These are phyloP conservation scores for Malus asiatica DNA, from an alignment of 306 rosid species.

Conservation along the genomic window DNA sequence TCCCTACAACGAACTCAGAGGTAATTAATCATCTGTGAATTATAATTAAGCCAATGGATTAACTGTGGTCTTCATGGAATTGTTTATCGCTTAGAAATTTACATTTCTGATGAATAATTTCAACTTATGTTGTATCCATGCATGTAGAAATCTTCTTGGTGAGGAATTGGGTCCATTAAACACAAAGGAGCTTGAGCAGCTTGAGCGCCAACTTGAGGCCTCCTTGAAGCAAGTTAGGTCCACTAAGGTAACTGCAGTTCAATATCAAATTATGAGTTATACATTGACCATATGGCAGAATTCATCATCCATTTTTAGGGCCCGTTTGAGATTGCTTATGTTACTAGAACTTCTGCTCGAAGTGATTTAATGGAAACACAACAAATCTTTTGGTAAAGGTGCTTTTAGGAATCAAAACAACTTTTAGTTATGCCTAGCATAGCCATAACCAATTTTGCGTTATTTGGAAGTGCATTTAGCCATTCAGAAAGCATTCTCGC, in stretches of 20 bases:
- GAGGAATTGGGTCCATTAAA: conserved; percentile 86
- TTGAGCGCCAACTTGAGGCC: conserved; percentile 83
- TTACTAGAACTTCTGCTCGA: too few species aligned
- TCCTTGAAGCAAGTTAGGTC: conserved; percentile 87
- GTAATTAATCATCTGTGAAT: conserved; percentile 27
- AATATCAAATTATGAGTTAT: background rate
- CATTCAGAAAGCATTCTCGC: too few species aligned
- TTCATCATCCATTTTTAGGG: too few species aligned
- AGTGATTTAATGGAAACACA: too few species aligned
- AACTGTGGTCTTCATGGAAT: background rate
- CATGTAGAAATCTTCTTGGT: conserved; percentile 79
- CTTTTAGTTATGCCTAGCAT: too few species aligned
- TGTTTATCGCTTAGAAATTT: background rate
- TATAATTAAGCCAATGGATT: background rate
- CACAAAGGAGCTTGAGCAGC: conserved; percentile 90
- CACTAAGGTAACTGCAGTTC: conserved; percentile 49
- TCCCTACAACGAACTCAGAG: conserved; percentile 91
- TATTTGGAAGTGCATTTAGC: too few species aligned
- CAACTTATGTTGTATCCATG: background rate
- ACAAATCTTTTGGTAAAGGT: too few species aligned
- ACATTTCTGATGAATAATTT: background rate
- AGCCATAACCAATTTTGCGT: too few species aligned
- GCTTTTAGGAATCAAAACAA: too few species aligned
- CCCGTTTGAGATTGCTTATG: background rate
- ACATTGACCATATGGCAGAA: background rate